Percentiles rank a stretch among this genome's conserved stretches.
phyloP scores from a whole-genome alignment of 768 basidiomycete genomes.

The Tricholoma sp. region DNA sequence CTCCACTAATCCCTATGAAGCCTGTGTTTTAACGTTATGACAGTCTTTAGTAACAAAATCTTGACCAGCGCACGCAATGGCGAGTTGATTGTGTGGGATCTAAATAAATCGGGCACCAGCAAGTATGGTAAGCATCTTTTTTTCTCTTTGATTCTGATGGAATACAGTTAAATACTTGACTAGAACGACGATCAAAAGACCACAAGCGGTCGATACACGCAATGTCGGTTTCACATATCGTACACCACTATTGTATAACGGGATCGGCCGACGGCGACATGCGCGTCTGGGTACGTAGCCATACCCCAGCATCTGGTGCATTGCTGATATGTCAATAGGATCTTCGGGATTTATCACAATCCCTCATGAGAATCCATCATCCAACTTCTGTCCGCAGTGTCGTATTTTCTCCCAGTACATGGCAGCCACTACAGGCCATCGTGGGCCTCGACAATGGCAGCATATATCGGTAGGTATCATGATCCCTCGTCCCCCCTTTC shows the following conservation, averaged over 20 bases:
- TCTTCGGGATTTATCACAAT: conserved; percentile 64
- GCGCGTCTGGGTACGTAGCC: conserved; percentile 65
- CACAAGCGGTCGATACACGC: conserved; percentile 71
- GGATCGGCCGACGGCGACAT: conserved; percentile 79
- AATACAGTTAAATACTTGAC: background rate
- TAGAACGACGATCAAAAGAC: conserved; percentile 63
- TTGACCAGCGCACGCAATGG: conserved; percentile 78
- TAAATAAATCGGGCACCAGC: conserved; percentile 57
- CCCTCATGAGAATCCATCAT: conserved; percentile 66
- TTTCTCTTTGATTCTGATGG: background rate
- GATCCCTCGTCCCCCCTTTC: background rate
- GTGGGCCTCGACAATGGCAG: conserved; percentile 68
- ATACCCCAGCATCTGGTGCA: background rate
- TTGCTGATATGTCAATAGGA: conserved; percentile 39
- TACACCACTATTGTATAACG: conserved; percentile 70
- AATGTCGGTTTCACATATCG: conserved; percentile 60
- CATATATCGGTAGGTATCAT: conserved; percentile 48
- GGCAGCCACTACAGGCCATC: conserved; percentile 63
- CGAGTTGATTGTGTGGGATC: conserved; percentile 80
- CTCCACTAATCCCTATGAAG: background rate
- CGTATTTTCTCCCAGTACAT: conserved; percentile 63
- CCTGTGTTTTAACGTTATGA: background rate
- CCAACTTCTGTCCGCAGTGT: conserved; percentile 65
- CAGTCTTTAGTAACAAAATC: conserved; percentile 66
- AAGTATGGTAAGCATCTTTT: conserved; percentile 57